phyloP scores from a whole-genome alignment of 148 eudicot genomes.

The Rhododendron vialii region DNA sequence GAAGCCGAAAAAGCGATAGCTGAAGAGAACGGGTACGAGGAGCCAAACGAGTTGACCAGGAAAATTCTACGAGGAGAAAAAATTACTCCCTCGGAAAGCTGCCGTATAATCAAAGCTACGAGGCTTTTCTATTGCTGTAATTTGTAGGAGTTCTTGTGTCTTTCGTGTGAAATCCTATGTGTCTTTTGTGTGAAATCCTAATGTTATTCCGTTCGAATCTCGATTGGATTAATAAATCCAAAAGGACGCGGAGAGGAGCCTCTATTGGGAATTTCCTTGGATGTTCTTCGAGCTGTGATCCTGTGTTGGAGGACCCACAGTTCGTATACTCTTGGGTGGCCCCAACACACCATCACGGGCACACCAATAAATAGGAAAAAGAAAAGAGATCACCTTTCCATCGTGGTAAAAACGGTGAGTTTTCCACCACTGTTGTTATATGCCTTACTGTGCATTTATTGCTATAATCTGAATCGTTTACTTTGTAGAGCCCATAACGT shows the following conservation, averaged over 20 bases:
- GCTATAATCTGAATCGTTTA: too few relatives aligned
- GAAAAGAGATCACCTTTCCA: too few relatives aligned
- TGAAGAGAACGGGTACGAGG: background rate
- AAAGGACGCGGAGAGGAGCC: conserved; percentile 9
- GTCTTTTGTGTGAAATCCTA: background rate
- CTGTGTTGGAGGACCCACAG: background rate
- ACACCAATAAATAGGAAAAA: too few relatives aligned
- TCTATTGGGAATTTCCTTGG: background rate
- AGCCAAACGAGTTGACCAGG: conserved; percentile 11
- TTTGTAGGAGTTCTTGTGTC: background rate
- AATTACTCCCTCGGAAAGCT: background rate
- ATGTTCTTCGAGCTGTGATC: background rate
- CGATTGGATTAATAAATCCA: background rate
- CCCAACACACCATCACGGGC: background rate
- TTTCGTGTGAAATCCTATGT: background rate
- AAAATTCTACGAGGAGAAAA: background rate
- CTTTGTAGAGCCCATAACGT: too few relatives aligned
- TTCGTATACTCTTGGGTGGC: background rate
- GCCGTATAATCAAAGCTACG: background rate
- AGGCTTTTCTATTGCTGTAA: background rate
- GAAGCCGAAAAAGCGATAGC: background rate
- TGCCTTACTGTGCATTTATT: too few relatives aligned
- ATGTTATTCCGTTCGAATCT: background rate
- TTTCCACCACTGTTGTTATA: too few relatives aligned
- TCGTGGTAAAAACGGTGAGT: too few relatives aligned